A percentile compares a stretch with the other conserved stretches of the same genome.
These are phyloP conservation scores for Gamarada debralockiae DNA, from an alignment of 495 filamentous ascomycete genomes.

Conservation along the genomic window DNA sequence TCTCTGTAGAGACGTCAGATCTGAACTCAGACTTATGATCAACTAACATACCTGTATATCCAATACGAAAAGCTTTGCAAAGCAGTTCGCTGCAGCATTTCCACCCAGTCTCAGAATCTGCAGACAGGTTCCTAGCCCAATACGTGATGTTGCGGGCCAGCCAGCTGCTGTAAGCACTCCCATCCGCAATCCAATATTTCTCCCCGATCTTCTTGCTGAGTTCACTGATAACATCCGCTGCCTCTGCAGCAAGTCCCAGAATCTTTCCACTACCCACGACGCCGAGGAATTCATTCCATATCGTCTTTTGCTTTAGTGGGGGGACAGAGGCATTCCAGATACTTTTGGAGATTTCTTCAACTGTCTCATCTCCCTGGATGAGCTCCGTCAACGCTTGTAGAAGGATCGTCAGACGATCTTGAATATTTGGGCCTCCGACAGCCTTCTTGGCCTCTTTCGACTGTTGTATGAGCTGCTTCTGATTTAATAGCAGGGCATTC, in stretches of 20 bases:
- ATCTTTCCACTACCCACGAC: constrained; percentile 69
- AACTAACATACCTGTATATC: constrained; percentile 60
- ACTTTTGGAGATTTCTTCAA: constrained; percentile 49
- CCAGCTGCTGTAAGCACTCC: constrained; percentile 65
- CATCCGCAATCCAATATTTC: constrained; percentile 62
- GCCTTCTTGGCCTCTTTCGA: constrained; percentile 37
- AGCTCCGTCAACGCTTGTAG: constrained; percentile 42
- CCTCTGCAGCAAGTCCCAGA: constrained; percentile 70
- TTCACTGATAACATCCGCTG: constrained; percentile 46
- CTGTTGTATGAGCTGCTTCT: constrained; percentile 49
- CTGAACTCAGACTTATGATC: constrained; percentile 2
- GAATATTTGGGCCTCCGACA: constrained; percentile 37
- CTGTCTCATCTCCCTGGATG: constrained; percentile 49
- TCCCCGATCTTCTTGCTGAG: constrained; percentile 22
- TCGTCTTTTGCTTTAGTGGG: constrained; percentile 35
- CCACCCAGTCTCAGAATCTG: constrained; percentile 39
- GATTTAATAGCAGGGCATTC: constrained; percentile 59
- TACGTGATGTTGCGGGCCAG: constrained; percentile 60
- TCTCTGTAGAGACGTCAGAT: constrained; percentile 16
- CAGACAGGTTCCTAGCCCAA: constrained; percentile 36
- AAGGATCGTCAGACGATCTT: constrained; percentile 33
- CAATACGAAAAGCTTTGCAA: constrained; percentile 63
- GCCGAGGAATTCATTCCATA: constrained; percentile 62
- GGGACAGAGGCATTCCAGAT: constrained; percentile 3
- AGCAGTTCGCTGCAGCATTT: constrained; percentile 58